phyloP scores from a whole-genome alignment of 805 yeast species.

The Yueomyces sp. region DNA sequence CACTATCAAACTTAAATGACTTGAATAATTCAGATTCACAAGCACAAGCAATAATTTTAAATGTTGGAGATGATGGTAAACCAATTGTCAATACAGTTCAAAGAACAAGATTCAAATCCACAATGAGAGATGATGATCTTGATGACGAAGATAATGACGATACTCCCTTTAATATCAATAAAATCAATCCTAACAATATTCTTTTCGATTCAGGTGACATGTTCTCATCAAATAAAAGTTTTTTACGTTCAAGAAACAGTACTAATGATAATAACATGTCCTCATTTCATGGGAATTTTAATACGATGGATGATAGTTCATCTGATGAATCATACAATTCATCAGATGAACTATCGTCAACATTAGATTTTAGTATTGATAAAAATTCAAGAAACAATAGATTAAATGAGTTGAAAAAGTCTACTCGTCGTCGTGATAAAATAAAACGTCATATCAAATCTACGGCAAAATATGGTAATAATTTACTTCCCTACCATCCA shows the following conservation, averaged over 20 bases:
- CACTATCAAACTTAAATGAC: not conserved
- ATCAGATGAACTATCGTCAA: no score
- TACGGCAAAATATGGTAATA: not conserved
- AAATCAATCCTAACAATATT: not conserved
- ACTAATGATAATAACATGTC: no score
- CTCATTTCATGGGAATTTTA: no score
- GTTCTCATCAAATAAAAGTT: no score
- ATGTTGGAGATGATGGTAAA: not conserved
- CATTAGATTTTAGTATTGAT: no score
- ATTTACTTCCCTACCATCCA: no score
- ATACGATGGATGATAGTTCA: no score
- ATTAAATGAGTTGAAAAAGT: no score
- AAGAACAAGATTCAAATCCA: constrained; percentile 11
- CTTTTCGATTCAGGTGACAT: not conserved
- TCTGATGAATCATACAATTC: no score
- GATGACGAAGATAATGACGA: not conserved
- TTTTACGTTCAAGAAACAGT: no score
- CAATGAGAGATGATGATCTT: constrained; percentile 13
- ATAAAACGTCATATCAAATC: not conserved
- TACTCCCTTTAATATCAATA: not conserved
- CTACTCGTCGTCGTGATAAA: not conserved
- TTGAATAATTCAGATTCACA: not conserved
- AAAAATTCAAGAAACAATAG: no score
- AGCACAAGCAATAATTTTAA: not conserved
- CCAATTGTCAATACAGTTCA: not conserved